Base-by-base conservation (phyloP, 1,284 basidiomycete species). In the Cryptococcus amylolentus region DNA sequence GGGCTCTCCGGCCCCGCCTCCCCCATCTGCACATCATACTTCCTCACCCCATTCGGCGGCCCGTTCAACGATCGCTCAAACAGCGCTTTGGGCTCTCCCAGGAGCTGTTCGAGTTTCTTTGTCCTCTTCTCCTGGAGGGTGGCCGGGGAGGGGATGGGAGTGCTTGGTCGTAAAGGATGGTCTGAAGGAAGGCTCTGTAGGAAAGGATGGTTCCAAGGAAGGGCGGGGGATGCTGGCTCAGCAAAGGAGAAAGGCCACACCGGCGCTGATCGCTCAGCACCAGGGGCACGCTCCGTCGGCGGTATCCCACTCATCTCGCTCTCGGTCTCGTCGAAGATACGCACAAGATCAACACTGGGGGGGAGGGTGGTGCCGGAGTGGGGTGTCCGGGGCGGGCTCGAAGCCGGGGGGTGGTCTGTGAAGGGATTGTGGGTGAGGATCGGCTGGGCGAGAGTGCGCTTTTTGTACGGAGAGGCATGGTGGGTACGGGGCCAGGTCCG, bases 41-140 rank as follows among this genome's bases (percentile, higher is more conserved):
- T 65, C 16, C 54, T 61, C 4, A 56, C 39, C 5, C 49, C 39
- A 14, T 56, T 62, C 14, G 54, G 49, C 1, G 68, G 70, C 20
- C 71, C 65, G 18, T 71, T 61, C 10, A 75, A 63, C 5, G 62
- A 60, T 20, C 61, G 61, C 46, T 64, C 67, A 5, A 72, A 60
- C 18, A 62, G 54, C 10, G 49, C 42, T 53, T 72, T 72, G 0
- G 69, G 54, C 49, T 70, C 66, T 71, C 90, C 90, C 49, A 92
- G 85, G 18, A 91, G 75, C 64, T 86, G 85, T 27, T 88, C 83
- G 42, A 92, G 81, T 75, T 92, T 92, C 65, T 85, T 83, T 35
- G 85, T 84, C 62, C 86, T 85, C 51, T 84, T 81, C 23, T 91
- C 78, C 52, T 88, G 83, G 42, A 88, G 85, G 0, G 86, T 83